Base-by-base conservation (phyloP, 768 basidiomycete genomes). In the Strobilomyces echinocephalus region DNA sequence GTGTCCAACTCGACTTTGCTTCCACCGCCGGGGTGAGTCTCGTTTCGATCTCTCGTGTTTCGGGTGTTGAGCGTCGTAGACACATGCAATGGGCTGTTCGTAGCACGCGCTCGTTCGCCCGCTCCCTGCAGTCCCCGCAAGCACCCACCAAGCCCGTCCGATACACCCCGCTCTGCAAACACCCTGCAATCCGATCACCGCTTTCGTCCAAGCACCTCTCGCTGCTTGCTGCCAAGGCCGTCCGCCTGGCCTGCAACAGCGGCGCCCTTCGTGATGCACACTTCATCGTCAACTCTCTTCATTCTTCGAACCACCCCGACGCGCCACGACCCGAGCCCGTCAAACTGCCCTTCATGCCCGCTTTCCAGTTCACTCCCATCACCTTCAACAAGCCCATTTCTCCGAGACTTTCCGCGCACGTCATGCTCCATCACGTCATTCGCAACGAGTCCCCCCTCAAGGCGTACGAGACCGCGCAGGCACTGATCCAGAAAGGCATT, bases 21-120 rank as follows among this genome's bases (percentile, higher is more conserved):
- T 20, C 4, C 5, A 1, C 12, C 31, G 12, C 41, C 24, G 16
- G 33, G 35, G 40, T 52, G 16, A 18, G 52, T 47, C 33, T 21
- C 16, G 7, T 6, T 1, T 7, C 11, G 16, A 10, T 24, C 0
- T 11, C 15, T 14, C 18, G 18, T 6, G 30, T 4, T 10, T 8
- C 35, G 16, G 35, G 2, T 36, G 15, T 16, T 16, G 35, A 36
- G 7, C 10, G 85, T 85, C 83, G 79, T 65, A 79, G 65, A 69
- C 79, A 75, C 80, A 87, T 88, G 86, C 83, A 75, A 86, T 85
- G 84, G 77, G 78, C 72, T 58, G 68, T 76, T 76, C 81, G 73
- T 67, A 69, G 72, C 66, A 58, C 73, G 41, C 35, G 44, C 26
- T 16, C 39, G 6, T n/a, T 44, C 43, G 6, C 31, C 26, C 62